Percentiles rank a stretch among this genome's conserved stretches.
phyloP scores from a whole-genome alignment of 2,329 filamentous ascomycete genomes.

The Colletotrichum noveboracense region DNA sequence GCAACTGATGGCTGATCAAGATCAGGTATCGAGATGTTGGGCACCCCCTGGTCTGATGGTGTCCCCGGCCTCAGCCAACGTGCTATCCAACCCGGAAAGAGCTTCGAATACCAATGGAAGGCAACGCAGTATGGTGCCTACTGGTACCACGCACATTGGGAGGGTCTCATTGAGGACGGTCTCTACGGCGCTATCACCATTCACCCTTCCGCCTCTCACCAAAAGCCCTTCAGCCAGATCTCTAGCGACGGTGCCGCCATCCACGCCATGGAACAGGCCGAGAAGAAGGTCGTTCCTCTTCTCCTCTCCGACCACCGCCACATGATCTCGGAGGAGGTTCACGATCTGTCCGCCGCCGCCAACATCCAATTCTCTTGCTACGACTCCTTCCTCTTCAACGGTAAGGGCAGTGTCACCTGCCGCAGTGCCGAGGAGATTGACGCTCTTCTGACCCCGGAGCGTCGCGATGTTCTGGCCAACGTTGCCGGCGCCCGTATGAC shows the following conservation, averaged over 20 bases:
- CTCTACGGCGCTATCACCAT: conserved; percentile 63
- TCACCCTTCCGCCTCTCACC: conserved; percentile 33
- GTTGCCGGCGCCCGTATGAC: conserved; percentile 38
- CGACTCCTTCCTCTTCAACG: conserved; percentile 67
- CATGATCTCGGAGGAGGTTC: conserved; percentile 53
- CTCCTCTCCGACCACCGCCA: conserved; percentile 63
- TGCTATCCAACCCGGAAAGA: conserved; percentile 51
- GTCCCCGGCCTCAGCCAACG: conserved; percentile 61
- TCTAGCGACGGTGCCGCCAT: conserved; percentile 36
- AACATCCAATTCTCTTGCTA: conserved; percentile 60
- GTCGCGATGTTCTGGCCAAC: conserved; percentile 32
- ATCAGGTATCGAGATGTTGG: conserved; percentile 31
- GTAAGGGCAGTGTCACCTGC: conserved; percentile 62
- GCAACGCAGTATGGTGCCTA: conserved; percentile 62
- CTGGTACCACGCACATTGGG: conserved; percentile 66
- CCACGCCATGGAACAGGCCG: conserved; percentile 51
- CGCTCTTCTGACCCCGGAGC: conserved; percentile 35
- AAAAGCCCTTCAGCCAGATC: conserved; percentile 57
- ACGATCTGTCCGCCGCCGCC: conserved; percentile 46
- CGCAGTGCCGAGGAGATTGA: conserved; percentile 48
- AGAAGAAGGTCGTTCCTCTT: conserved; percentile 49
- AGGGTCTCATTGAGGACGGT: conserved; percentile 64
- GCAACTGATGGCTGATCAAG: neutral
- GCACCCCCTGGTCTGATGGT: conserved; percentile 65
- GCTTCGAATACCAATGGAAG: conserved; percentile 59